phyloP scores from a whole-genome alignment of 208 protist genomes.

The Leishmania guyanensis region DNA sequence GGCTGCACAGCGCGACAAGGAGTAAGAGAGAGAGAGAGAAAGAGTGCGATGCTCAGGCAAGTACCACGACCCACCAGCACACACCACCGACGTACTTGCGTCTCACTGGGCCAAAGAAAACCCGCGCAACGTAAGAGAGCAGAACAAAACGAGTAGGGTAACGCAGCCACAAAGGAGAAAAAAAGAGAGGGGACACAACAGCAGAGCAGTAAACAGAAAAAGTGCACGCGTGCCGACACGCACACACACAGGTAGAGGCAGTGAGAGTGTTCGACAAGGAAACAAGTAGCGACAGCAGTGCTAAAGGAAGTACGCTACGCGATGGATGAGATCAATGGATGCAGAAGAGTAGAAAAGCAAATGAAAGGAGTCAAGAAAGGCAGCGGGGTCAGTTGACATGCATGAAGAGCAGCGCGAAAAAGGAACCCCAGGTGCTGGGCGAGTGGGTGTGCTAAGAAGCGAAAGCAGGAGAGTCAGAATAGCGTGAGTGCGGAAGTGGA shows the following conservation, averaged over 20 bases:
- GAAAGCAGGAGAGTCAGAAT: background rate
- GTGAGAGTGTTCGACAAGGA: background rate
- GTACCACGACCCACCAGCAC: background rate
- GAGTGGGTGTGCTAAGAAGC: background rate
- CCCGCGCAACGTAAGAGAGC: background rate
- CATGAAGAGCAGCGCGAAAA: background rate
- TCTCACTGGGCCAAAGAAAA: background rate
- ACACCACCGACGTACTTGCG: background rate
- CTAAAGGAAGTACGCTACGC: background rate
- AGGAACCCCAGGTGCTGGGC: background rate
- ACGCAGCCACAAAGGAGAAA: conserved; percentile 4
- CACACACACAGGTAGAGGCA: background rate
- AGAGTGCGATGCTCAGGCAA: background rate
- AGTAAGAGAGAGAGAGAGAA: conserved; percentile 4
- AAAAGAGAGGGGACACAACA: conserved; percentile 20
- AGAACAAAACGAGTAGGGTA: background rate
- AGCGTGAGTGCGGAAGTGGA: background rate
- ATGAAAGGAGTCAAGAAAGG: background rate
- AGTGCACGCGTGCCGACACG: background rate
- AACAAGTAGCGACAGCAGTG: background rate
- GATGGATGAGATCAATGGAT: background rate
- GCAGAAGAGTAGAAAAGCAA: background rate
- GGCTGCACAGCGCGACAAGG: background rate
- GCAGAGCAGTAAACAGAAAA: conserved; percentile 2
- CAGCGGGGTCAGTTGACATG: background rate